Percentiles rank a stretch among this genome's conserved stretches.
Evolutionary conservation across 1,284 basidiomycete species (phyloP).

Genomic region (Tilletia caries): DNA sequence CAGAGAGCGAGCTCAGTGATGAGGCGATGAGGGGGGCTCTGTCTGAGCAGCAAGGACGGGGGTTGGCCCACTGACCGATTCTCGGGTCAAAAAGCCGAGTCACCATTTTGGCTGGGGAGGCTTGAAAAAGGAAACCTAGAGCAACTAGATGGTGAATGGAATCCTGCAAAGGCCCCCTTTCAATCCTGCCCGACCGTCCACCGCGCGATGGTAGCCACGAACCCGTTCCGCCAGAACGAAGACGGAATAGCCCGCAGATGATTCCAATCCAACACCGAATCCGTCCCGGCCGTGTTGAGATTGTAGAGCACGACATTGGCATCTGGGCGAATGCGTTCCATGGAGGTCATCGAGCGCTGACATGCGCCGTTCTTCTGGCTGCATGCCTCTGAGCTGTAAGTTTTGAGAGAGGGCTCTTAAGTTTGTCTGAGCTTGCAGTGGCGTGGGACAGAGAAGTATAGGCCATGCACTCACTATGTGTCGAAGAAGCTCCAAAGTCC

Average conservation of each 20-base stretch:
- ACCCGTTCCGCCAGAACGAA: conserved; percentile 1
- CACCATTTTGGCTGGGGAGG: too few relatives aligned
- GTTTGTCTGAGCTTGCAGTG: not conserved
- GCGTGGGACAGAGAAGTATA: not conserved
- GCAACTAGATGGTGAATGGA: too few relatives aligned
- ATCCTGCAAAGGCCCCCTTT: too few relatives aligned
- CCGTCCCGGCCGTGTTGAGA: conserved; percentile 36
- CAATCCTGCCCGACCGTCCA: not conserved
- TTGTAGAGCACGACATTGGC: conserved; percentile 30
- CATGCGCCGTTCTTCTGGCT: conserved; percentile 28
- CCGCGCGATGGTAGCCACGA: not conserved
- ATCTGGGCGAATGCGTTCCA: conserved; percentile 21
- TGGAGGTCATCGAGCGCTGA: conserved; percentile 32
- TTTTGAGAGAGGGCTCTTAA: too few relatives aligned
- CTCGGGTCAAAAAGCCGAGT: too few relatives aligned
- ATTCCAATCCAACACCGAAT: conserved; percentile 33
- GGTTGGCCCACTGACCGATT: too few relatives aligned
- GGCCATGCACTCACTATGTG: conserved; percentile 29
- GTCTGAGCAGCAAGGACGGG: too few relatives aligned
- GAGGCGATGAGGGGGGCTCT: too few relatives aligned
- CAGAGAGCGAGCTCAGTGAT: too few relatives aligned
- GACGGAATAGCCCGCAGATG: not conserved
- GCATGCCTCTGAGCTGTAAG: not conserved
- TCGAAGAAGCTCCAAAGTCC: conserved; percentile 46
- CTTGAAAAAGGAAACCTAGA: too few relatives aligned